phyloP scores from a whole-genome alignment of 441 rosid species.

The Gossypium trilobum region DNA sequence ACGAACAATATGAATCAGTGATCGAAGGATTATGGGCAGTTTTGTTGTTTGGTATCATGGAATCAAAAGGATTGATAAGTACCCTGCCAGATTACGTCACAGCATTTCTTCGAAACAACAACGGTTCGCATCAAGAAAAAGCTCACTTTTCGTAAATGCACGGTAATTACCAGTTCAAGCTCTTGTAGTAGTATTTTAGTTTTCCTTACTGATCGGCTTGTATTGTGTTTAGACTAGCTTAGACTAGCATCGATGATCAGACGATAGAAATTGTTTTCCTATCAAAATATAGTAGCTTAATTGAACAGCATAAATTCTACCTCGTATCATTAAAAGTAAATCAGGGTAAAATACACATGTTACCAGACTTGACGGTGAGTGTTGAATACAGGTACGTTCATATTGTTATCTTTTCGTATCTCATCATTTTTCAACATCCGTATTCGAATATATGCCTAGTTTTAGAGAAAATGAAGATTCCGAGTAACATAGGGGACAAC shows the following conservation, averaged over 20 bases:
- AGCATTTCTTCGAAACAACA: conserved; percentile 17
- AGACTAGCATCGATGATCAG: background rate
- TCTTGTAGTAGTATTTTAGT: background rate
- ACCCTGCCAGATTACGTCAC: conserved; percentile 29
- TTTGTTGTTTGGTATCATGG: conserved; percentile 22
- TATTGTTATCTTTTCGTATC: background rate
- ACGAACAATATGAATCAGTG: conserved; percentile 73
- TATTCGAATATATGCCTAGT: background rate
- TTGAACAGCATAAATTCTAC: background rate
- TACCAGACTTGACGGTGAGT: background rate
- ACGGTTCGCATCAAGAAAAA: conserved; percentile 13
- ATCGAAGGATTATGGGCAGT: conserved; percentile 38
- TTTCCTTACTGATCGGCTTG: conserved; percentile 8
- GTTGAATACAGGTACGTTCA: background rate
- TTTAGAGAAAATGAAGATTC: background rate
- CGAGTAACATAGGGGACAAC: background rate
- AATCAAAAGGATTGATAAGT: conserved; percentile 23
- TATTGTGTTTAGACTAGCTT: background rate
- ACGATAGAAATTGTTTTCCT: background rate
- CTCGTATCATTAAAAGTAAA: background rate
- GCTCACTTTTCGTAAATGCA: background rate
- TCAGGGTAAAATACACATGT: background rate
- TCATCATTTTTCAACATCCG: background rate
- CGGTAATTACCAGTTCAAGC: background rate
- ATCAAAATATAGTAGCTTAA: background rate